A percentile compares a stretch with the other conserved stretches of the same genome.
Evolutionary conservation across 345 rosid species (phyloP).

Genomic region (Turnera subulata): DNA sequence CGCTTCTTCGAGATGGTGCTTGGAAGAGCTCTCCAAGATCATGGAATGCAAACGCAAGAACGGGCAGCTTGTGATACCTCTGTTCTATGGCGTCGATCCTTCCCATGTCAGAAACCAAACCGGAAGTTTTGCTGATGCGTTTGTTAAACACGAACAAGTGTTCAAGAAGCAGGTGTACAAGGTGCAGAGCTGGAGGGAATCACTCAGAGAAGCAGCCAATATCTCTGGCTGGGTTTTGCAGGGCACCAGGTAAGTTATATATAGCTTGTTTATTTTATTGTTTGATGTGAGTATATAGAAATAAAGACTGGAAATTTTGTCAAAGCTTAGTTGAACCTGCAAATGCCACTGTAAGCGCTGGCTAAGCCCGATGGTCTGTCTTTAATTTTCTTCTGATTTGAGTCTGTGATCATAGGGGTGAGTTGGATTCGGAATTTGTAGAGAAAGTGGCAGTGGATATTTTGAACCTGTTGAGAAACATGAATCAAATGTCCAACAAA

Average conservation of each 20-base stretch:
- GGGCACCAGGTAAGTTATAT: no score
- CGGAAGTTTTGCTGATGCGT: background rate
- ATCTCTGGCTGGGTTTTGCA: background rate
- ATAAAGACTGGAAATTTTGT: no score
- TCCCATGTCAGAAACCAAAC: background rate
- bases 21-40: slow-evolving; percentile 12
- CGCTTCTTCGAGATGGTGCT: slow-evolving; percentile 12
- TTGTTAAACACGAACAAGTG: background rate
- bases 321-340: no score
- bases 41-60: background rate
- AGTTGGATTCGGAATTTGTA: no score
- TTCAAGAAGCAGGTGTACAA: background rate
- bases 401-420: no score
- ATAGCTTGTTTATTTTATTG: no score
- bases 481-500: slow-evolving; percentile 46
- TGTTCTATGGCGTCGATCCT: slow-evolving; percentile 8
- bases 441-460: no score
- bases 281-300: no score
- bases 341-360: no score
- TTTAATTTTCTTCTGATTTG: no score
- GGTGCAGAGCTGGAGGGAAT: background rate
- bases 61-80: slow-evolving; percentile 1
- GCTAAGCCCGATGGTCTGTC: no score
- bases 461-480: no score
- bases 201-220: background rate